Base-by-base conservation (phyloP, 371 early-diverging fungal species). In the Mucor piriformis region DNA sequence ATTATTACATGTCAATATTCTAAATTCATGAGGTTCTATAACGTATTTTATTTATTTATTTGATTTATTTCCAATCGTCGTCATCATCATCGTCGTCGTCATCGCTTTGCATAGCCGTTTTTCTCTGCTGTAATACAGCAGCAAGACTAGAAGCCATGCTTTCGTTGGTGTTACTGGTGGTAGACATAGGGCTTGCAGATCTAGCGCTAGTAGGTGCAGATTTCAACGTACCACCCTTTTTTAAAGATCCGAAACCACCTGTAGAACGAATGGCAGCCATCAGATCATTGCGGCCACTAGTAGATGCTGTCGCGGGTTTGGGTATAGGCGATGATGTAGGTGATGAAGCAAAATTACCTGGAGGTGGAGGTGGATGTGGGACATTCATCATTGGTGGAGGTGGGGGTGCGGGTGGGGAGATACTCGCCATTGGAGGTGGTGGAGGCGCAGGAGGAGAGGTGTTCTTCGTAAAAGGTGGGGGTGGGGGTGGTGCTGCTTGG, bases 241-340 rank as follows among this genome's bases (percentile, higher is more conserved):
- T 74, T 1, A 77, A 59, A 16, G 50, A 51, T 4, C 59, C 64
- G 49, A 77, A 65, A 29, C 74, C 77, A 56, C 77, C 74, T 1
- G 77, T 59, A 13, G 72, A 74, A 21, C 74, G 63, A 35, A 77
- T 77, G 3, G 77, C 69, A 37, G 67, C 74, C 72, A 77, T 57
- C 3, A 77, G 38, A 35, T 67, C 67, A 12, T 59, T 46, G 7
- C 70, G 64, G 23, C 57, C 62, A 33, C 61, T 70, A 16, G 27
- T 16, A 23, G 56, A 33, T 42, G 50, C n/a, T 20, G 34, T 16
- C 5, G 24, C 4, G 7, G 11, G 20, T 54, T 55, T 57, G 25
- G 65, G 59, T 18, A 21, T 23, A 18, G 57, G 42, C 13, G 54
- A 16, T 18, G 43, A 27, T 11, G 8, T 20, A 2, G 32, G 40